Percentiles rank a stretch among this genome's conserved stretches.
Evolutionary conservation across 2,329 filamentous ascomycete genomes (phyloP).

Genomic region (Chaetomium olivaceum): DNA sequence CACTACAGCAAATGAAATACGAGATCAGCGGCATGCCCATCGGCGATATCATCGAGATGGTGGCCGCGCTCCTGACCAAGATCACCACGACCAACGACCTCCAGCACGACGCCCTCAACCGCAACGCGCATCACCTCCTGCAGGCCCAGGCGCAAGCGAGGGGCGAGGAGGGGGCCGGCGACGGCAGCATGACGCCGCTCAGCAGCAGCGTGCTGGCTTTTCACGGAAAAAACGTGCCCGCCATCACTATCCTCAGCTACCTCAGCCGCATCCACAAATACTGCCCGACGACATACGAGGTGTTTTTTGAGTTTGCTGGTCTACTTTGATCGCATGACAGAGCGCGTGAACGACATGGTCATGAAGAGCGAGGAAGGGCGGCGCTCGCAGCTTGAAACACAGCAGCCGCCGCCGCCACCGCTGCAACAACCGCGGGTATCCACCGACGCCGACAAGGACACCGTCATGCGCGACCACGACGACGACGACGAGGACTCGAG

Average conservation of each 20-base stretch:
- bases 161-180: conserved; percentile 27
- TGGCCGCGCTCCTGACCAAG: conserved; percentile 91
- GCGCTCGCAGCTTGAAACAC: conserved; percentile 40
- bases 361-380: conserved; percentile 63
- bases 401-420: conserved; percentile 24
- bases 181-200: conserved; percentile 54
- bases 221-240: conserved; percentile 96
- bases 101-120: conserved; percentile 88
- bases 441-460: conserved; percentile 35
- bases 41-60: conserved; percentile 97
- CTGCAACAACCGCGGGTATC: conserved; percentile 20
- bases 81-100: conserved; percentile 96
- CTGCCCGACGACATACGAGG: conserved; percentile 96
- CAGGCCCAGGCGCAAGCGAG: conserved; percentile 46
- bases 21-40: conserved; percentile 99
- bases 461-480: conserved; percentile 41
- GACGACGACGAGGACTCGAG: conserved; percentile 45
- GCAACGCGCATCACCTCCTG: conserved; percentile 61
- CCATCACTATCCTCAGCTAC: conserved; percentile 95
- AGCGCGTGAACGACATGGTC: conserved; percentile 82
- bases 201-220: conserved; percentile 81
- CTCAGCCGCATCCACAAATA: conserved; percentile 97
- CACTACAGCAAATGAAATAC: conserved; percentile 65
- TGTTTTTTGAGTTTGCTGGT: conserved; percentile 95
- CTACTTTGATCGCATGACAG: conserved; percentile 99